Evolutionary conservation across 306 rosid species (phyloP).

Genomic region (Biancaea sappan): DNA sequence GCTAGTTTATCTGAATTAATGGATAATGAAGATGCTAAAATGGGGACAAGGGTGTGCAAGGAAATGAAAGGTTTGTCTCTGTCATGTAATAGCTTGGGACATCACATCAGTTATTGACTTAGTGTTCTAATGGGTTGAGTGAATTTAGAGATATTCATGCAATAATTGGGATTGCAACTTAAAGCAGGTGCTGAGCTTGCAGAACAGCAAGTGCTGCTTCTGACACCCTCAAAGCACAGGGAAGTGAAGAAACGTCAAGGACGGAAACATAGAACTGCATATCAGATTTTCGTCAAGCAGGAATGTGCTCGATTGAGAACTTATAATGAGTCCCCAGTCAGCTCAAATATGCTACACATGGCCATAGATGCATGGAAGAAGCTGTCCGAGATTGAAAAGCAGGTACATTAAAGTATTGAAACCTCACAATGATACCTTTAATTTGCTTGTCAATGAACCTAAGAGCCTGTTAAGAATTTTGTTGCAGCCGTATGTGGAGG

Average conservation of each 20-base stretch:
- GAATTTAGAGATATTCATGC: constrained; percentile 17
- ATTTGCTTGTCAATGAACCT: neutral
- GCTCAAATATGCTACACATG: neutral
- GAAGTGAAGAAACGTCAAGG: constrained; percentile 36
- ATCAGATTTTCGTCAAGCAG: constrained; percentile 47
- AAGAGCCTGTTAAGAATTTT: neutral
- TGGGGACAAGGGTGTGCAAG: neutral
- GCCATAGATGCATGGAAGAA: constrained; percentile 45
- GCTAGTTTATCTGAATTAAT: constrained; percentile 6
- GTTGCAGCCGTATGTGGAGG: constrained; percentile 45
- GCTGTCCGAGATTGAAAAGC: constrained; percentile 42
- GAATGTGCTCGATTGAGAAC: constrained; percentile 48
- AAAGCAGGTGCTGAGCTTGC: constrained; percentile 15
- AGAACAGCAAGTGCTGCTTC: constrained; percentile 23
- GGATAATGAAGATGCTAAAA: constrained; percentile 16
- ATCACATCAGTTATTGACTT: neutral
- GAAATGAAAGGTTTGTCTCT: constrained; percentile 38
- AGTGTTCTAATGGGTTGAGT: neutral
- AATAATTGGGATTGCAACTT: constrained; percentile 22
- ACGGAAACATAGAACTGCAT: constrained; percentile 26
- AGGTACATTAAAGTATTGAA: constrained; percentile 35
- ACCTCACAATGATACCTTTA: neutral
- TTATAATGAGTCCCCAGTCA: neutral
- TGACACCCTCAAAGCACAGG: constrained; percentile 7
- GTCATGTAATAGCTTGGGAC: neutral